Base-by-base conservation (phyloP, 768 basidiomycete species). In the Naematelia aurantialba region DNA sequence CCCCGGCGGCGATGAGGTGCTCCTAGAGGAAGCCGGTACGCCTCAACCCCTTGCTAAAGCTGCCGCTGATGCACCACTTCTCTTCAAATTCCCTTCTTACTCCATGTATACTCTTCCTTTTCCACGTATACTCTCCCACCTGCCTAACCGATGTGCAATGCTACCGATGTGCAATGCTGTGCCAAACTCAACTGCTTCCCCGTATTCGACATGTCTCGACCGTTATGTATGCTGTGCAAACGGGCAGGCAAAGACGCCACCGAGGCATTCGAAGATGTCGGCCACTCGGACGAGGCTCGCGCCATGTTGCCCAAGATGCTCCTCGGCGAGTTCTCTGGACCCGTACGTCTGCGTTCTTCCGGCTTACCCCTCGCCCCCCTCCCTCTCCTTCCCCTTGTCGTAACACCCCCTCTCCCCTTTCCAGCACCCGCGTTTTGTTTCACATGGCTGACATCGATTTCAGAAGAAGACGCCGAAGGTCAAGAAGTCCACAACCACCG, bases 261-360 rank as follows among this genome's bases (percentile, higher is more conserved):
- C 30, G 96, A 97, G 73, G 91, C 96, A 4, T 99, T 99, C 73
- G 94, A 98, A 80, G 96, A 99, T 77, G 94, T 99, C 27, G 96
- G 96, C 27, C 96, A 98, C 83, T 97, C 93, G 0, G 94, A 98
- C 68, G 96, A 99, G 79, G 96, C 96, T 24, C 86, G 96, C 53
- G 87, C 82, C 12, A 83, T 93, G 59, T 82, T 98, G 53, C 84
- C 84, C 17, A 85, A 78, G 65, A 84, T 96, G 83, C 79, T 85
- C 44, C 81, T 96, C 52, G 93, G 93, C 54, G 84, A 88, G 0
- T 89, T 93, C 66, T 88, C 89, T 73, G 81, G 86, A 68, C 81
- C 79, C 67, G 81, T 80, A 50, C 56, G 78, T 73, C 13, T 56
- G n/a, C n/a, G n/a, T n/a, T 58, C 29, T 5, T 45, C 22, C 30